Evolutionary conservation across 2,329 filamentous ascomycete species (phyloP), one percentile per base, ranked within the genome.

Genomic region (Aspergillus sp.): DNA sequence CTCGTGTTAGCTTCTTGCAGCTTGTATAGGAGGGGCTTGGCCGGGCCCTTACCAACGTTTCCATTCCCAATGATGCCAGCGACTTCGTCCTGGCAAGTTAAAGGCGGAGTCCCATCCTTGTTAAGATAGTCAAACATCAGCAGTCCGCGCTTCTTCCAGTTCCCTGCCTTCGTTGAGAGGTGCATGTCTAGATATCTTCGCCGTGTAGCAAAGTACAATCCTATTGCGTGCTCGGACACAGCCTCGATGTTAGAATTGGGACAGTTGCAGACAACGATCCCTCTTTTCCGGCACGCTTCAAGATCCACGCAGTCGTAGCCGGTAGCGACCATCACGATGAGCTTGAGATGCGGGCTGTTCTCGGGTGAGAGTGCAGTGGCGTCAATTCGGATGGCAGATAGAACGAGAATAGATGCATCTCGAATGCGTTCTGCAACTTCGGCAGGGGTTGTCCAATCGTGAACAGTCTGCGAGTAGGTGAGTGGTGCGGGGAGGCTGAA

Each of bases 51-150:
- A 70, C 80, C 81, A 35, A 83, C 68, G 15, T 72, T 71, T 1
- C 81, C 81, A 66, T 82, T 82, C 1, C 81, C 81, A 52, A 83
- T 68, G 55, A 83, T 73, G 1, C 79, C 81, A 61, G 81, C 65
- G 3, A 77, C 73, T 67, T 83, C 81, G 56, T 83, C 80, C 19
- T 70, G 66, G 64, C 77, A 80, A 1, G 76, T 79, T 61, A 81
- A 62, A 43, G 79, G 79, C 23, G 77, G 74, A 27, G 64, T 64
- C 9, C 62, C 75, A 12, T 68, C 60, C 25, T 54, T 62, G 27
- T 63, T 67, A 47, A 64, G 57, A 39, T 53, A 65, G 39, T 67
- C 61, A 58, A 56, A 66, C 58, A 77, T 72, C 60, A 78, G 59
- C 35, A 68, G 72, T n/a, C 72, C 71, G 57, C 69, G 71, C 46